Percentiles rank a stretch among this genome's conserved stretches.
Conservation (phyloP, 2,329 filamentous ascomycete genomes). For the Grosmannia huntii region DNA sequence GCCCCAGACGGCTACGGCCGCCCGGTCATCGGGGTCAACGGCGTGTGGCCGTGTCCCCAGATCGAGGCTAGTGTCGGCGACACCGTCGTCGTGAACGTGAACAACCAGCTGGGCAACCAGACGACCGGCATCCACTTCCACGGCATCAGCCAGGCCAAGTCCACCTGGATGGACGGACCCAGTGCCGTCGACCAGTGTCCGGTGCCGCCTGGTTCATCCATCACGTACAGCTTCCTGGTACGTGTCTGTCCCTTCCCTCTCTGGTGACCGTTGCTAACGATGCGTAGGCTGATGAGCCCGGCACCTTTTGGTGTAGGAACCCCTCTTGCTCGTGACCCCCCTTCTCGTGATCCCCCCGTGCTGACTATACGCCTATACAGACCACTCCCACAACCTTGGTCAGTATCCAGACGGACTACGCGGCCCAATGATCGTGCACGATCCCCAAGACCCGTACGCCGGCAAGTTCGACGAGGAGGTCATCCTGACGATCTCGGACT, state of each 20-base stretch:
- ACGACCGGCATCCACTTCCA: conserved; percentile 44
- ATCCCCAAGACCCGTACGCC: conserved; percentile 39
- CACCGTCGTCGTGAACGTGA: conserved; percentile 32
- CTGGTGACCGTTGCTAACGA: background rate
- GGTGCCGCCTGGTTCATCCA: conserved; percentile 35
- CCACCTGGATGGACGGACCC: conserved; percentile 46
- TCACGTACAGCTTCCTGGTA: conserved; percentile 40
- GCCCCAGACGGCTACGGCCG: conserved; percentile 24
- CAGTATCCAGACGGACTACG: conserved; percentile 58
- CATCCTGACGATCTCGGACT: conserved; percentile 38
- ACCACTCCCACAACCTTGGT: conserved; percentile 51
- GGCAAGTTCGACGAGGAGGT: conserved; percentile 45
- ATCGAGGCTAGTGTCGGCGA: conserved; percentile 40
- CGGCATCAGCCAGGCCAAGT: conserved; percentile 41
- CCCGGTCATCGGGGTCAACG: conserved; percentile 41
- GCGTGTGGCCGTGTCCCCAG: conserved; percentile 45
- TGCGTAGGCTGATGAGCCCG: conserved; percentile 24
- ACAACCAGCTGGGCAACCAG: conserved; percentile 39
- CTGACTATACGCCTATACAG: conserved; percentile 13
- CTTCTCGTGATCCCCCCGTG: no score
- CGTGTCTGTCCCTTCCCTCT: conserved; percentile 9
- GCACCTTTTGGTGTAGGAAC: conserved; percentile 33
- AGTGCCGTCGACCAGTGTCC: conserved; percentile 40
- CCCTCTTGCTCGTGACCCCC: background rate
- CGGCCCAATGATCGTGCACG: conserved; percentile 47